phyloP scores from a whole-genome alignment of 2,329 filamentous ascomycete species.

The Ambrosiella beaveri region DNA sequence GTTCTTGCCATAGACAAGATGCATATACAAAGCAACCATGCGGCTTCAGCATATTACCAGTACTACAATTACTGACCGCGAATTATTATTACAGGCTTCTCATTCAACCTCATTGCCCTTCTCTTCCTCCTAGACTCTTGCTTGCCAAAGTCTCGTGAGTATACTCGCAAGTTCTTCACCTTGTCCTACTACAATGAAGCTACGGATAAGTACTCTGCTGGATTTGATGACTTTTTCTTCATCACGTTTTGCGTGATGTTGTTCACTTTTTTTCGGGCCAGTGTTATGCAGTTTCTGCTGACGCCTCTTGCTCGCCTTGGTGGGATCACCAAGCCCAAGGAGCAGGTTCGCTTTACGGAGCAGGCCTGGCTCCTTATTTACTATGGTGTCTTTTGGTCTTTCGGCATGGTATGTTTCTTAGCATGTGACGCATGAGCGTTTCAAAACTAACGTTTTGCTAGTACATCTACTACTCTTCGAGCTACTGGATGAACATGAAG shows the following conservation, averaged over 20 bases:
- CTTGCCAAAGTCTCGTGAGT: slow-evolving; percentile 61
- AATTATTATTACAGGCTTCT: slow-evolving; percentile 38
- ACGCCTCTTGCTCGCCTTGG: slow-evolving; percentile 55
- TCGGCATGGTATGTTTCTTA: slow-evolving; percentile 53
- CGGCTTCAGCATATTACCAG: neutral
- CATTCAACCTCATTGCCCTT: slow-evolving; percentile 69
- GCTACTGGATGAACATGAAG: slow-evolving; percentile 59
- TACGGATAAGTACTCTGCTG: slow-evolving; percentile 55
- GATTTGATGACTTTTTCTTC: slow-evolving; percentile 63
- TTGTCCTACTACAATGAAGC: slow-evolving; percentile 64
- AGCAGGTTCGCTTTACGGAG: slow-evolving; percentile 70
- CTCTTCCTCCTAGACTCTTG: slow-evolving; percentile 66
- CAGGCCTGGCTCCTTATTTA: slow-evolving; percentile 86
- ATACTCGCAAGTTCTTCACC: slow-evolving; percentile 76
- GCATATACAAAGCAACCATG: neutral
- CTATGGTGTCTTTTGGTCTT: slow-evolving; percentile 61
- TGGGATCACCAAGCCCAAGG: slow-evolving; percentile 63
- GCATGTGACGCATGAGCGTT: neutral
- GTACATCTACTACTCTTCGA: slow-evolving; percentile 65
- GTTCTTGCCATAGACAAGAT: neutral
- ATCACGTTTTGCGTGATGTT: slow-evolving; percentile 64
- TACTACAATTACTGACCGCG: neutral
- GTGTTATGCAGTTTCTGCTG: slow-evolving; percentile 72
- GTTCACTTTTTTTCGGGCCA: slow-evolving; percentile 73
- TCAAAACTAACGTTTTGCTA: slow-evolving; percentile 21